Conservation (phyloP, 768 basidiomycete genomes). For the Boletus tomentosulus region DNA sequence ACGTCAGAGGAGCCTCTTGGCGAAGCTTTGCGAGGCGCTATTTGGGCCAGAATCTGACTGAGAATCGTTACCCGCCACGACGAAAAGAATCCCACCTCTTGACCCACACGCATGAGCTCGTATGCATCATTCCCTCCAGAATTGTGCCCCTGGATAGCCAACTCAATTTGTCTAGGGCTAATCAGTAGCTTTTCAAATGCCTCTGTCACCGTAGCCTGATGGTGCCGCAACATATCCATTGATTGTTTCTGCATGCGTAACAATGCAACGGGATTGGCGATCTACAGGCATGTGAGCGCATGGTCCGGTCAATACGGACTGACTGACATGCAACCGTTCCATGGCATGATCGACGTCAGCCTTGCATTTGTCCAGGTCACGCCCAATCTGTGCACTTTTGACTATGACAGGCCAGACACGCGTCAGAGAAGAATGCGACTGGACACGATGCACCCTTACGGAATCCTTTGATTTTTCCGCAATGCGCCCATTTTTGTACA, state of each 20-base stretch:
- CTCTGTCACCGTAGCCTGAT: conserved; percentile 35
- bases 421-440: conserved; percentile 5
- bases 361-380: conserved; percentile 42
- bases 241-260: conserved; percentile 30
- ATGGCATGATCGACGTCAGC: conserved; percentile 41
- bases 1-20: background rate
- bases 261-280: conserved; percentile 19
- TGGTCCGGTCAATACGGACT: background rate
- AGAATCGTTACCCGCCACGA: background rate
- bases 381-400: conserved; percentile 42
- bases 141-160: conserved; percentile 37
- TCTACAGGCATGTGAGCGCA: conserved; percentile 11
- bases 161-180: conserved; percentile 33
- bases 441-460: conserved; percentile 27
- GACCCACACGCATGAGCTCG: conserved; percentile 50
- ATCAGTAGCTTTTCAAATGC: conserved; percentile 39
- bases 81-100: conserved; percentile 34
- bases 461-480: conserved; percentile 36
- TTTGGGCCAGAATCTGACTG: background rate
- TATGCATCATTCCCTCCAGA: conserved; percentile 41
- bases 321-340: conserved; percentile 40
- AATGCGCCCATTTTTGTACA: conserved; percentile 37
- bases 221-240: conserved; percentile 20
- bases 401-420: conserved; percentile 27
- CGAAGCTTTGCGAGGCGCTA: conserved; percentile 25